Conservation (phyloP, 306 rosid genomes). For the Gastrolobium villosum region DNA sequence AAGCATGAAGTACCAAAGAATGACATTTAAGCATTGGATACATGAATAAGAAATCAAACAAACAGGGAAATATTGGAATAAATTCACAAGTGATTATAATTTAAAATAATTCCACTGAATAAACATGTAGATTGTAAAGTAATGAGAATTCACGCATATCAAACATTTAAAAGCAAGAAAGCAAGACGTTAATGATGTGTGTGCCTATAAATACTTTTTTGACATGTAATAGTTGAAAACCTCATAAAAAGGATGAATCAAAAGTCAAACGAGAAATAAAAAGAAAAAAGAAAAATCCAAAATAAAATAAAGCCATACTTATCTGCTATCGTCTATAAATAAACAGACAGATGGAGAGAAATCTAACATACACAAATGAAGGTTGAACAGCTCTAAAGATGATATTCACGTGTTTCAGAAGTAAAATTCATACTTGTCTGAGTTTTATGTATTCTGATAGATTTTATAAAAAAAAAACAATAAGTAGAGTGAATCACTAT, state of each 20-base stretch:
- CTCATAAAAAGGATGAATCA: background rate
- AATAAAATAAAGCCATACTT: slow-evolving; percentile 21
- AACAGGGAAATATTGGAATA: slow-evolving; percentile 11
- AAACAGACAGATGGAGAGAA: background rate
- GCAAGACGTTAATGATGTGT: background rate
- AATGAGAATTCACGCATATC: background rate
- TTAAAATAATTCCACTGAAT: slow-evolving; percentile 1
- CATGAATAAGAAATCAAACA: slow-evolving; percentile 14
- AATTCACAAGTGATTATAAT: slow-evolving; percentile 11
- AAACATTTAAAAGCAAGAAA: background rate
- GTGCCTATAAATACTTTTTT: slow-evolving; percentile 3
- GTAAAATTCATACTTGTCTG: slow-evolving; percentile 1
- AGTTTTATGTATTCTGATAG: background rate
- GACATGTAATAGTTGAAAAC: slow-evolving; percentile 25
- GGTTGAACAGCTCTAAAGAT: slow-evolving; percentile 15
- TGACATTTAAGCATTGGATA: slow-evolving; percentile 29
- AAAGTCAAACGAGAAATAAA: slow-evolving; percentile 15
- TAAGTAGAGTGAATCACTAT: background rate
- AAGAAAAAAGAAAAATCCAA: background rate
- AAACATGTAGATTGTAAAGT: slow-evolving; percentile 35
- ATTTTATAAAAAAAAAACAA: background rate
- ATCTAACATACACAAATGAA: slow-evolving; percentile 24
- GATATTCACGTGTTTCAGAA: slow-evolving; percentile 1
- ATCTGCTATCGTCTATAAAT: slow-evolving; percentile 17
- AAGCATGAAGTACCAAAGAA: slow-evolving; percentile 11